A percentile compares a stretch with the other conserved stretches of the same genome.
These are phyloP conservation scores for Syncephalastrum contaminatum DNA, from an alignment of 371 early-diverging fungal genomes.

Conservation along the genomic window DNA sequence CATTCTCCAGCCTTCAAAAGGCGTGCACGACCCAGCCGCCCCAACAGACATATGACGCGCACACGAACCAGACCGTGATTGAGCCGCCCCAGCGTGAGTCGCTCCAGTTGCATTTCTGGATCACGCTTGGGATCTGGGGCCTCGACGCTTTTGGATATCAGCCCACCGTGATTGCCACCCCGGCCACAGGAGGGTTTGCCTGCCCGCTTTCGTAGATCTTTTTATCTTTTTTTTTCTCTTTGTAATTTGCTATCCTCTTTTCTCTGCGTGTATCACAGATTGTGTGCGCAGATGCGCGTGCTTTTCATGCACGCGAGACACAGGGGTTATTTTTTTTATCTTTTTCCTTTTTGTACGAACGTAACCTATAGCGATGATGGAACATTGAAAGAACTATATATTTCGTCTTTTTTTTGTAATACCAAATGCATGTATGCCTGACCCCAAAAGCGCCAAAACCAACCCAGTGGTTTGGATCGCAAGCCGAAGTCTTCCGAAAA, in stretches of 20 bases:
- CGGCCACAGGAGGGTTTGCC: conserved; percentile 44
- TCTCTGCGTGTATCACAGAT: neutral
- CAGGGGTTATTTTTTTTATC: neutral
- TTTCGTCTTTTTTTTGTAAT: neutral
- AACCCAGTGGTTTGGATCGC: neutral
- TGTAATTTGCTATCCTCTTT: neutral
- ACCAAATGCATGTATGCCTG: neutral
- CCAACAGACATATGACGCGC: conserved; percentile 7
- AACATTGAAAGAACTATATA: neutral
- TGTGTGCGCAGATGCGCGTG: neutral
- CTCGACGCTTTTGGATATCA: conserved; percentile 40
- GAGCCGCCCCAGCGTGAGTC: conserved; percentile 25
- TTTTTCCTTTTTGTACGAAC: neutral
- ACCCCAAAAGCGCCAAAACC: neutral
- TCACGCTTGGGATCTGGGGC: conserved; percentile 39
- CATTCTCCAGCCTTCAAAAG: conserved; percentile 30
- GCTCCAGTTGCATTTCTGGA: conserved; percentile 42
- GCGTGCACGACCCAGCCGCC: conserved; percentile 31
- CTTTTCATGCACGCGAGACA: neutral
- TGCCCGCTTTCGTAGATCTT: conserved; percentile 27
- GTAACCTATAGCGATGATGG: neutral
- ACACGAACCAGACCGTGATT: conserved; percentile 16
- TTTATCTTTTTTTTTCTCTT: neutral
- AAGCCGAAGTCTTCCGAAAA: too few species aligned
- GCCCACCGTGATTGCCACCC: conserved; percentile 41